Evolutionary conservation across 1,139 yeast genomes (phyloP), one percentile per base, ranked within the genome.

Genomic region (Yamadazyma sp.): DNA sequence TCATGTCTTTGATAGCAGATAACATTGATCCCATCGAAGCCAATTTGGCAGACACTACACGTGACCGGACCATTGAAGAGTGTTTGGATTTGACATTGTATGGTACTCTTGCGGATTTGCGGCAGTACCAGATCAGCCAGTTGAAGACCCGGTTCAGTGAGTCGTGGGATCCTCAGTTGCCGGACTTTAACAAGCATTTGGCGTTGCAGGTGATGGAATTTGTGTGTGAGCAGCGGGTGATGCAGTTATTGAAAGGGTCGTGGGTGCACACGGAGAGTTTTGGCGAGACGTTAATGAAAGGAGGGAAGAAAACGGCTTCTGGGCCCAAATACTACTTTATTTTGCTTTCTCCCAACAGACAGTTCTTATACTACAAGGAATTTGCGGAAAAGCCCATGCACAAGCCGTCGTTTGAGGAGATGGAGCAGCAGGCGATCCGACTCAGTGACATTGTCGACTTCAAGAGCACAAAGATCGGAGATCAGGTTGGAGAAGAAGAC

Each of bases 211-310:
- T 85, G 0, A 66, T 73, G 47, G 85, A 82, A 37, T 86, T 85
- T 55, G 90, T 87, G n/a, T 73, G 78, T 43, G 92, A 85, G 54
- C 95, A 86, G 59, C 70, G 95, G 48, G 79, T 84, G 32, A 64
- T 84, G 39, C 82, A 82, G 52, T 61, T 88, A 37, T 77, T 87
- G 30, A 79, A 78, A 50, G 96, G 96, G 3, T 77, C 87, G 2
- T 87, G 95, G 95, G 92, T 86, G n/a, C 82, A 70, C 51, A 73
- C 83, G 3, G 85, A 80, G 38, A 64, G 71, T 38, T 88, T 88
- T 34, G 70, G 80, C 1, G 79, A 76, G 40, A 51, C 49, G 23
- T 46, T 69, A 31, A 55, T 67, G 47, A 53, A 61, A 26, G 58
- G 61, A 2, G 52, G 47, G 43, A 61, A 37, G 48, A 52, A 39